phyloP scores from a whole-genome alignment of 768 basidiomycete species.

The Pisolithus sp. region DNA sequence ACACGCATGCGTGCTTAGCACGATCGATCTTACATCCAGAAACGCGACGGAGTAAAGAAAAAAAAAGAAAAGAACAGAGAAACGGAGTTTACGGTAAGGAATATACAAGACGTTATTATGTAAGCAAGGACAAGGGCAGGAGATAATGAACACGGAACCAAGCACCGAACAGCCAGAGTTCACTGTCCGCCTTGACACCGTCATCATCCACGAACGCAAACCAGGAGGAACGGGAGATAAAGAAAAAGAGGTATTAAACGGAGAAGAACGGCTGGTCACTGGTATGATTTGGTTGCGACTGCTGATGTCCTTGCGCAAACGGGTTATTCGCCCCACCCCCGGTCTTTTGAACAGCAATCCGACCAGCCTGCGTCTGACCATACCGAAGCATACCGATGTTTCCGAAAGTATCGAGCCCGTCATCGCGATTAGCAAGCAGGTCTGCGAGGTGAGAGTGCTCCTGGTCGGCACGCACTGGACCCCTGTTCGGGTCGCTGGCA shows the following conservation, averaged over 20 bases:
- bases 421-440: slow-evolving; percentile 83
- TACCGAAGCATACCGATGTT: slow-evolving; percentile 78
- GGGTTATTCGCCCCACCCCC: slow-evolving; percentile 52
- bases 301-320: slow-evolving; percentile 57
- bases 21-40: too few species aligned
- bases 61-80: not conserved
- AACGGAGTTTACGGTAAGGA: not conserved
- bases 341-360: slow-evolving; percentile 40
- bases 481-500: slow-evolving; percentile 11
- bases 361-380: slow-evolving; percentile 52
- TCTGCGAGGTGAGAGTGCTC: slow-evolving; percentile 68
- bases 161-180: not conserved
- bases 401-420: slow-evolving; percentile 94
- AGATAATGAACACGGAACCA: not conserved
- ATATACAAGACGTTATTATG: not conserved
- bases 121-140: not conserved
- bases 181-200: not conserved
- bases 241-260: slow-evolving; percentile 35
- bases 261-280: slow-evolving; percentile 78
- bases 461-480: slow-evolving; percentile 51
- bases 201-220: too few species aligned
- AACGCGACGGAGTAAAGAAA: not conserved
- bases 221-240: not conserved
- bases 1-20: not conserved
- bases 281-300: slow-evolving; percentile 32